A percentile compares a stretch with the other conserved stretches of the same genome.
Conservation (phyloP, 2,329 filamentous ascomycete genomes). For the Zymoseptoria ardabiliae region DNA sequence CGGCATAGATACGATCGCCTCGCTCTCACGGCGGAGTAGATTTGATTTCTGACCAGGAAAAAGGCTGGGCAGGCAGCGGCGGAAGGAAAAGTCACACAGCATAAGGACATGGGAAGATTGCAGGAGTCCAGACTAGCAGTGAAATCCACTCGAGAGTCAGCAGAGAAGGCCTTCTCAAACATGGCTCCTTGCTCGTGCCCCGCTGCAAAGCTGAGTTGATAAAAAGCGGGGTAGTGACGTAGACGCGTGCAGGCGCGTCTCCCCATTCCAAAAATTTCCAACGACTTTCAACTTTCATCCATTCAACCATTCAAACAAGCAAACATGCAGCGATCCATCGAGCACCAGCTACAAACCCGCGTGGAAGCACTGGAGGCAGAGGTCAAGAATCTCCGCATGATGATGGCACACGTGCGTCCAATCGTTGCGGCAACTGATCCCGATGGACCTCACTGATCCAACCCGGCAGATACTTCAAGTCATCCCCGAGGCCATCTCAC, state of each 20-base stretch:
- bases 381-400: neutral
- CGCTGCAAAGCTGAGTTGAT: neutral
- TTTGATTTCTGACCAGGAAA: no score
- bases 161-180: no score
- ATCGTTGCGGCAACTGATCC: neutral
- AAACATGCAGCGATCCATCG: neutral
- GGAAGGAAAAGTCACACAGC: no score
- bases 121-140: no score
- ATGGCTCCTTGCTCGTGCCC: no score
- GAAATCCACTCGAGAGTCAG: no score
- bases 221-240: neutral
- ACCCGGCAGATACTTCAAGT: neutral
- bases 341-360: neutral
- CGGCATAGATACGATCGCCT: no score
- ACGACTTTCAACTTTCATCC: neutral
- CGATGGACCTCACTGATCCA: neutral
- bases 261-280: neutral
- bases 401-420: neutral
- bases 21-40: no score
- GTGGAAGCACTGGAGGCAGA: neutral
- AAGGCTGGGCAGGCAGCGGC: no score
- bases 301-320: neutral
- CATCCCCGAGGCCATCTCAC: neutral
- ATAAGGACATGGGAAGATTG: no score
- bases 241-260: neutral